phyloP scores from a whole-genome alignment of 2,329 filamentous ascomycete species.

The Akanthomyces dipterigenus region DNA sequence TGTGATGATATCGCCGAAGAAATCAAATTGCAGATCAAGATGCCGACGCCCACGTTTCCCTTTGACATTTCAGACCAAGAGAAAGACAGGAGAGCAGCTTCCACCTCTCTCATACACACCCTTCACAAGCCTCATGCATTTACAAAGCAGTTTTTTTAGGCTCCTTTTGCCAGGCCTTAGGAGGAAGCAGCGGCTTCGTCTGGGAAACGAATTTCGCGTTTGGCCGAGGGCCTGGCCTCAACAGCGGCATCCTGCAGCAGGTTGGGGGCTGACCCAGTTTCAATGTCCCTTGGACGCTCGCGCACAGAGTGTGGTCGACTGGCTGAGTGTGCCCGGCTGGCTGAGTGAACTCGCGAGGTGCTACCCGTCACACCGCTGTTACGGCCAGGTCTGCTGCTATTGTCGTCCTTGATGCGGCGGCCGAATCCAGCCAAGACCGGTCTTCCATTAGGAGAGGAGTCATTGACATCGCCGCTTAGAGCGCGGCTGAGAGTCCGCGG shows the following conservation, averaged over 20 bases:
- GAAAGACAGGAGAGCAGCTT: not conserved
- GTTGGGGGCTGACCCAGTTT: not conserved
- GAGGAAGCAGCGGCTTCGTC: not conserved
- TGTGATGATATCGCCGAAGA: not conserved
- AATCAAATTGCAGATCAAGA: not conserved
- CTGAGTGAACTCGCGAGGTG: not conserved
- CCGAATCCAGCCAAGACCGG: conserved; percentile 4
- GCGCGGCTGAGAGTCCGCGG: conserved; percentile 49
- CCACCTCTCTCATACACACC: not conserved
- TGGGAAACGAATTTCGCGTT: conserved; percentile 11
- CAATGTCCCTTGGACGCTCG: not conserved
- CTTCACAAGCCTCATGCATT: not conserved
- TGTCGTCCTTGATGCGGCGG: conserved; percentile 10
- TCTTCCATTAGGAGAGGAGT: not conserved
- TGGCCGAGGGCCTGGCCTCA: not conserved
- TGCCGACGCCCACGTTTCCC: not conserved
- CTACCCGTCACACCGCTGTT: not conserved
- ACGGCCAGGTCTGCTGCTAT: not conserved
- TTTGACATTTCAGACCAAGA: not conserved
- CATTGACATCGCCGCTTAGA: conserved; percentile 11
- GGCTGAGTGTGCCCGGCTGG: not conserved
- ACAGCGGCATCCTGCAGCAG: not conserved
- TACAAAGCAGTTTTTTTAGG: not conserved
- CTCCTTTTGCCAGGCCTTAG: not conserved
- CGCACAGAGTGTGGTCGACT: not conserved